These are phyloP conservation scores for Chalciporus pseudorubinellus DNA, from an alignment of 768 basidiomycete genomes.

Conservation along the genomic window DNA sequence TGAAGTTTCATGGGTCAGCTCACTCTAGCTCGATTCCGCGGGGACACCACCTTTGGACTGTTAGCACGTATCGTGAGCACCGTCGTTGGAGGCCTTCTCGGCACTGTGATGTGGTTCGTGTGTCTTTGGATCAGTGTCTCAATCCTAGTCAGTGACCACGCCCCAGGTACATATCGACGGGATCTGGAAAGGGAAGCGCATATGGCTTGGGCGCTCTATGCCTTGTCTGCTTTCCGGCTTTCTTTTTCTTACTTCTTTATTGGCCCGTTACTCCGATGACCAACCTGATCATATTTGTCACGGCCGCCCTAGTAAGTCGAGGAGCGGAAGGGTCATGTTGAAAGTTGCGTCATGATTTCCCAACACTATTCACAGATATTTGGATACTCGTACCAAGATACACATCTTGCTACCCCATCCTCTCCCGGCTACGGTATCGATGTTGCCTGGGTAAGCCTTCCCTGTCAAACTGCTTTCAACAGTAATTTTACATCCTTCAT, in stretches of 20 bases:
- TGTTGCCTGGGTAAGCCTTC: slow-evolving; percentile 66
- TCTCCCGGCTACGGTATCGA: slow-evolving; percentile 58
- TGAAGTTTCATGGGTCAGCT: slow-evolving; percentile 72
- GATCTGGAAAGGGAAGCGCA: slow-evolving; percentile 54
- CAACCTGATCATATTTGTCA: slow-evolving; percentile 68
- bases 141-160: neutral
- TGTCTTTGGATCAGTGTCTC: neutral
- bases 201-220: slow-evolving; percentile 71
- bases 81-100: slow-evolving; percentile 60
- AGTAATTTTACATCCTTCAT: neutral
- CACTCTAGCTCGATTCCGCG: slow-evolving; percentile 66
- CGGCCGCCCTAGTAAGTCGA: slow-evolving; percentile 50
- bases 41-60: slow-evolving; percentile 71
- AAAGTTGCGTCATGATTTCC: neutral
- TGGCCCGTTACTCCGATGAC: slow-evolving; percentile 72
- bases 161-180: slow-evolving; percentile 68
- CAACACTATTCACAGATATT: slow-evolving; percentile 44
- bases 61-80: slow-evolving; percentile 61
- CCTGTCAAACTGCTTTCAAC: neutral
- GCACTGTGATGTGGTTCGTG: slow-evolving; percentile 64
- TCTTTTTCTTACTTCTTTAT: slow-evolving; percentile 70
- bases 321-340: neutral
- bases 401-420: slow-evolving; percentile 43
- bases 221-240: slow-evolving; percentile 67
- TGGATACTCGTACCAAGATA: slow-evolving; percentile 73